Conservation (phyloP, 1,284 basidiomycete species). For the Sphaerobolus stellatus region DNA sequence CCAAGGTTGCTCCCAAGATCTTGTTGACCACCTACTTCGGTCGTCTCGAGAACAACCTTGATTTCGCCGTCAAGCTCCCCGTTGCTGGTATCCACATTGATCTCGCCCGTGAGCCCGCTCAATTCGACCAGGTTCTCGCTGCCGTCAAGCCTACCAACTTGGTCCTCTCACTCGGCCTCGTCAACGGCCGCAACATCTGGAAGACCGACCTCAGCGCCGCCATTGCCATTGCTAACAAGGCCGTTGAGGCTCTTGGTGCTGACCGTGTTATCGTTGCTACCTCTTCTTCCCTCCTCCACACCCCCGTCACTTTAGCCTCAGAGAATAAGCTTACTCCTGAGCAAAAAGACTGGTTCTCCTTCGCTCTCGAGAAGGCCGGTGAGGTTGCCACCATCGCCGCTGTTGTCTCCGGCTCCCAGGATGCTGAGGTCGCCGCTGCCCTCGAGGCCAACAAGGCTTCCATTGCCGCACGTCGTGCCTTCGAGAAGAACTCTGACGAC, state of each 20-base stretch:
- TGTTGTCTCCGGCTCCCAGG: constrained; percentile 79
- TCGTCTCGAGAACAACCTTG: constrained; percentile 91
- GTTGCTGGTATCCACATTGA: constrained; percentile 96
- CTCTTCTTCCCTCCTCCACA: constrained; percentile 98
- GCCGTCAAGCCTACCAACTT: constrained; percentile 84
- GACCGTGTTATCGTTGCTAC: constrained; percentile 94
- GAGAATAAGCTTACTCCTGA: constrained; percentile 91
- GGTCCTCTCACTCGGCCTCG: constrained; percentile 90
- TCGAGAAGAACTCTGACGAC: constrained; percentile 94
- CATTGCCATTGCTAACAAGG: constrained; percentile 84
- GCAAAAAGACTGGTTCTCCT: constrained; percentile 99
- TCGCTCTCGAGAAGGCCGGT: constrained; percentile 93
- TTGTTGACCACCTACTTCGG: constrained; percentile 95
- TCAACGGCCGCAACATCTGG: constrained; percentile 99
- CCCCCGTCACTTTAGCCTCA: constrained; percentile 90
- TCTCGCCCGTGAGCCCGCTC: constrained; percentile 88
- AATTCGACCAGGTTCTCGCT: constrained; percentile 82
- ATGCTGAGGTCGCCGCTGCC: constrained; percentile 63
- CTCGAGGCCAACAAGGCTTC: constrained; percentile 89
- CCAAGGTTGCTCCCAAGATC: constrained; percentile 86
- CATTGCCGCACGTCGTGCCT: constrained; percentile 94
- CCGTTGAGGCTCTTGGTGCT: constrained; percentile 75
- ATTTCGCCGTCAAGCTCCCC: constrained; percentile 90
- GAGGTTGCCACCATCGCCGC: constrained; percentile 91
- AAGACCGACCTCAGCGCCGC: constrained; percentile 93